Conservation (phyloP, 129 eudicot species). For the Centaurea solstitialis region DNA sequence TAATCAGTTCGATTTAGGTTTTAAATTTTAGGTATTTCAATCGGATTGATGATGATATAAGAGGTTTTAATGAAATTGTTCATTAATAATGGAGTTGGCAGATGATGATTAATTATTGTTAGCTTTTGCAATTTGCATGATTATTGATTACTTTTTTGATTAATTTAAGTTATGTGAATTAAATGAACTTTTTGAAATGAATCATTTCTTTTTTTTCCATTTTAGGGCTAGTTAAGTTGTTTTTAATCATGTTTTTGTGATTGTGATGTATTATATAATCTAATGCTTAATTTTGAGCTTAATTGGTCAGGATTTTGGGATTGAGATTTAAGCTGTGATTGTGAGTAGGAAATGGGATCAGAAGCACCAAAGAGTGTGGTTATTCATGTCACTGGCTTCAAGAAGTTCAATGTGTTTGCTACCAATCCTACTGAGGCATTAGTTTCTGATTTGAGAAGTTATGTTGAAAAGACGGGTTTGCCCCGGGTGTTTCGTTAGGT, state of each 20-base stretch:
- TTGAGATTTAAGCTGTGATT: neutral
- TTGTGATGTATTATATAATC: neutral
- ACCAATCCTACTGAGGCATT: slow-evolving; percentile 68
- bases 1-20: neutral
- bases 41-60: slow-evolving; percentile 13
- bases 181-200: neutral
- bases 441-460: slow-evolving; percentile 44
- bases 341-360: slow-evolving; percentile 53
- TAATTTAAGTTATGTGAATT: neutral
- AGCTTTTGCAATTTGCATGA: slow-evolving; percentile 34
- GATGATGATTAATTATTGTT: slow-evolving; percentile 18
- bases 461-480: slow-evolving; percentile 53
- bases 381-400: slow-evolving; percentile 73
- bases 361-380: slow-evolving; percentile 57
- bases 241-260: slow-evolving; percentile 1
- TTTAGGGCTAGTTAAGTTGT: neutral
- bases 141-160: slow-evolving; percentile 25
- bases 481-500: slow-evolving; percentile 57
- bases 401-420: slow-evolving; percentile 71
- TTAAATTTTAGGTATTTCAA: neutral
- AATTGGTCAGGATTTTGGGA: slow-evolving; percentile 13
- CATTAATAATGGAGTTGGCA: slow-evolving; percentile 7
- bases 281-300: neutral
- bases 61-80: neutral
- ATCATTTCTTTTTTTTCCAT: neutral